Conservation (phyloP, 371 early-diverging fungal genomes). For the Cokeromyces recurvatus region DNA sequence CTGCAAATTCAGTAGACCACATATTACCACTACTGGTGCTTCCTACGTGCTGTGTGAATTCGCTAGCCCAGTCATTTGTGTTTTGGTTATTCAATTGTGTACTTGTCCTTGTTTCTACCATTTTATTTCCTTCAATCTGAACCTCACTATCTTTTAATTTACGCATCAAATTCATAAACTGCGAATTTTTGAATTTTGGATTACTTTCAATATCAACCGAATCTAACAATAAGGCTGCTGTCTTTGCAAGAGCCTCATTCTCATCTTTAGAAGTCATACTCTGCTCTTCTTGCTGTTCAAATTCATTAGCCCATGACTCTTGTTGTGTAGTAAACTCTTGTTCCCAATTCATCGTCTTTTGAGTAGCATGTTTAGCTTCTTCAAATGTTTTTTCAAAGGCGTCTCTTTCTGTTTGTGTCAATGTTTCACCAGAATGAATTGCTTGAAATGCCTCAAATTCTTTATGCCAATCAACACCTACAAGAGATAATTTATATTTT, state of each 20-base stretch:
- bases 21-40: slow-evolving; percentile 12
- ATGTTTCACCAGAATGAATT: neutral
- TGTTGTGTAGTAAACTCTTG: slow-evolving; percentile 51
- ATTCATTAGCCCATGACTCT: slow-evolving; percentile 49
- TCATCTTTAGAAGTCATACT: slow-evolving; percentile 27
- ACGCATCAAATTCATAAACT: slow-evolving; percentile 88
- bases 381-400: slow-evolving; percentile 79
- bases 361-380: slow-evolving; percentile 40
- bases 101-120: slow-evolving; percentile 70
- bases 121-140: slow-evolving; percentile 77
- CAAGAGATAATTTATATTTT: neutral
- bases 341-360: slow-evolving; percentile 43
- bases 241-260: slow-evolving; percentile 71
- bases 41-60: slow-evolving; percentile 27
- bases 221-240: slow-evolving; percentile 81
- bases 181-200: slow-evolving; percentile 89
- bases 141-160: slow-evolving; percentile 84
- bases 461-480: slow-evolving; percentile 35
- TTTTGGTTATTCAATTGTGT: slow-evolving; percentile 25
- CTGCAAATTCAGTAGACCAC: slow-evolving; percentile 24
- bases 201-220: slow-evolving; percentile 71
- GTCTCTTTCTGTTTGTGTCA: slow-evolving; percentile 1
- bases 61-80: slow-evolving; percentile 26
- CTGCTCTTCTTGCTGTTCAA: slow-evolving; percentile 25
- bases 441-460: slow-evolving; percentile 37